phyloP scores from a whole-genome alignment of 495 filamentous ascomycete species.

The Trichoderma asperelloides region DNA sequence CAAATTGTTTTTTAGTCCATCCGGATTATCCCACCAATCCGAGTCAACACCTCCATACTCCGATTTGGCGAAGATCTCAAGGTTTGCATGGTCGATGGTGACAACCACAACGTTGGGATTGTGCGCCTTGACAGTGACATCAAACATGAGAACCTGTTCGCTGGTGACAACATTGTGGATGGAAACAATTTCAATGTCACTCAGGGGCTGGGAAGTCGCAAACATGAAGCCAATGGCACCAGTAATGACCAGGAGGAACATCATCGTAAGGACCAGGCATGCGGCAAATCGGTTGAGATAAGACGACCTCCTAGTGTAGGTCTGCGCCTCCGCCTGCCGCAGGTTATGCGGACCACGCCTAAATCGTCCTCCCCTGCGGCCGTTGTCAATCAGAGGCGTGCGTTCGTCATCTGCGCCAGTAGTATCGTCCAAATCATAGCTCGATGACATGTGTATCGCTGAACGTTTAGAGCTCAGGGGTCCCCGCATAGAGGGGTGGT shows the following conservation, averaged over 20 bases:
- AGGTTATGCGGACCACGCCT: constrained; percentile 49
- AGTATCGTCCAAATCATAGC: constrained; percentile 47
- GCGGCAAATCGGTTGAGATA: constrained; percentile 67
- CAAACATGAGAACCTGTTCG: constrained; percentile 92
- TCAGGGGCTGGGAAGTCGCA: constrained; percentile 79
- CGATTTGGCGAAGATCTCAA: constrained; percentile 90
- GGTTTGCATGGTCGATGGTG: constrained; percentile 70
- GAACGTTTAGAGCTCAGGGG: constrained; percentile 18
- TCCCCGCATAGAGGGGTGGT: constrained; percentile 17
- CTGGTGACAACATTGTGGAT: constrained; percentile 87
- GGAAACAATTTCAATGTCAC: constrained; percentile 62
- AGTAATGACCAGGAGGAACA: constrained; percentile 67
- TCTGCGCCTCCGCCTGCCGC: constrained; percentile 68
- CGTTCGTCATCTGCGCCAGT: constrained; percentile 81
- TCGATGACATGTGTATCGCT: constrained; percentile 20
- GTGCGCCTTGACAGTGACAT: constrained; percentile 74
- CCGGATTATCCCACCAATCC: constrained; percentile 60
- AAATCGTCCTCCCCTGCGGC: constrained; percentile 51
- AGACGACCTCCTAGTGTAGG: constrained; percentile 50
- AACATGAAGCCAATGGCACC: constrained; percentile 80
- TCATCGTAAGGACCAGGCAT: constrained; percentile 63
- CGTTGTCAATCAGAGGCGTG: constrained; percentile 62
- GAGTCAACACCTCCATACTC: constrained; percentile 69
- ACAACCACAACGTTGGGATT: constrained; percentile 90
- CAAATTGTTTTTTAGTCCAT: constrained; percentile 11